phyloP scores from a whole-genome alignment of 2,329 filamentous ascomycete species.

The Pyricularia sp. region DNA sequence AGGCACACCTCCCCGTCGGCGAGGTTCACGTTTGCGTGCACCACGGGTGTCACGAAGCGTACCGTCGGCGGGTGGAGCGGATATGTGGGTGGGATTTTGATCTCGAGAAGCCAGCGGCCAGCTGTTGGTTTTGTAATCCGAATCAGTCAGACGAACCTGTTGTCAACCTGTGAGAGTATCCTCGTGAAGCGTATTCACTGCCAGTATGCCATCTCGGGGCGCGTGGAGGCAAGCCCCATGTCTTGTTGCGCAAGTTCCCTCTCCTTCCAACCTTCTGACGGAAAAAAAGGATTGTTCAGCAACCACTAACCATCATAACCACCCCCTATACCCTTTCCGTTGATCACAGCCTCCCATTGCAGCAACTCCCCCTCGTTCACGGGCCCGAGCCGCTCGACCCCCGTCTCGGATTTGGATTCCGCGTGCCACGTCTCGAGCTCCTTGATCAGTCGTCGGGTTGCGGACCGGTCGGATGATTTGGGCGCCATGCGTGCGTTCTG shows the following conservation, averaged over 20 bases:
- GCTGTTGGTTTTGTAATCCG: constrained; percentile 21
- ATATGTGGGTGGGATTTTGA: constrained; percentile 69
- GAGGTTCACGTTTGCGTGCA: constrained; percentile 69
- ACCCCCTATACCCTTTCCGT: constrained; percentile 42
- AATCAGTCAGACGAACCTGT: neutral
- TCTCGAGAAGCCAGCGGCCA: constrained; percentile 76
- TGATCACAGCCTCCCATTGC: constrained; percentile 50
- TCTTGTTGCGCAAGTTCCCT: neutral
- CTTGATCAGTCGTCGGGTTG: constrained; percentile 47
- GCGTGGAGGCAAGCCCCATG: neutral
- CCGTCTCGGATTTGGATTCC: constrained; percentile 37
- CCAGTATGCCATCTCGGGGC: neutral
- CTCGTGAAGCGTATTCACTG: too few species aligned
- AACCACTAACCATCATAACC: constrained; percentile 44
- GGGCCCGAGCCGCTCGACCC: constrained; percentile 51
- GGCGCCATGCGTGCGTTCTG: constrained; percentile 10
- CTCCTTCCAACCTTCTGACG: neutral
- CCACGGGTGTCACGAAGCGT: constrained; percentile 72
- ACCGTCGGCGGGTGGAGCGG: constrained; percentile 71
- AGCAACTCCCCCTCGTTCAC: constrained; percentile 44
- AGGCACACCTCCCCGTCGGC: constrained; percentile 86
- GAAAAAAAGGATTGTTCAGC: neutral
- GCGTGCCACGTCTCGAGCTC: constrained; percentile 44
- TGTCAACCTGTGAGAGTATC: neutral
- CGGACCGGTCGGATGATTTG: constrained; percentile 26